Base-by-base conservation (phyloP, 2,329 filamentous ascomycete species). In the Exophiala alcalophila region DNA sequence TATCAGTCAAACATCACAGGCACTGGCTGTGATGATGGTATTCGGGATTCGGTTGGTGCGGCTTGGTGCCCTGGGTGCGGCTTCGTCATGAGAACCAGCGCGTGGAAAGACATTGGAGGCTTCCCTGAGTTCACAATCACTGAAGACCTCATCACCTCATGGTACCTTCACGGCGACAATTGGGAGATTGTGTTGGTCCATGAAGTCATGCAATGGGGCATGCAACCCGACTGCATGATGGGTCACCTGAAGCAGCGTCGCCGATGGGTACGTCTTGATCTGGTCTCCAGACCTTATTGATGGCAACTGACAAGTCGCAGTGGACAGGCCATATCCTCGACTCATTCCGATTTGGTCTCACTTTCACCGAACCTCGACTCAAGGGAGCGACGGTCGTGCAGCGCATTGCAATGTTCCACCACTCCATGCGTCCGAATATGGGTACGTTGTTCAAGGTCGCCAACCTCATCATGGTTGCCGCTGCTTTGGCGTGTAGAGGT, bases 191-290 rank as follows among this genome's bases (percentile, higher is more conserved):
- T 40, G n/a, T 48, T 50, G 15, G 30, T 59, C 15, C 52, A 51
- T 38, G 57, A 58, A 26, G 26, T 40, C 10, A 38, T 60, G 19
- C 57, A 60, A 32, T 54, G 45, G 33, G 57, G 57, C 4, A 25
- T 53, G 15, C 60, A 65, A 12, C 65, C 65, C 4, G 57, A 59
- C 3, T 61, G 62, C 3, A 50, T 65, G 14, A 49, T 58, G 9
- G 60, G 59, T 1, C 64, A 68, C 43, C 52, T 65, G 12, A 62
- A 64, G 8, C 65, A 67, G 47, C 55, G 60, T n/a, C 60, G 58
- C 35, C 54, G 65, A 38, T 67, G 64, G 65, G 50, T 57, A 38
- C 40, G 46, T 34, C 53, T 58, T 39, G 76, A 74, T 0, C 67
- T 78, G 5, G 73, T 79, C 58, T 1, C n/a, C n/a, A 23, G 27